Base-by-base conservation (phyloP, 176 grass and related monocot genomes). In the Pontederia paniculata region DNA sequence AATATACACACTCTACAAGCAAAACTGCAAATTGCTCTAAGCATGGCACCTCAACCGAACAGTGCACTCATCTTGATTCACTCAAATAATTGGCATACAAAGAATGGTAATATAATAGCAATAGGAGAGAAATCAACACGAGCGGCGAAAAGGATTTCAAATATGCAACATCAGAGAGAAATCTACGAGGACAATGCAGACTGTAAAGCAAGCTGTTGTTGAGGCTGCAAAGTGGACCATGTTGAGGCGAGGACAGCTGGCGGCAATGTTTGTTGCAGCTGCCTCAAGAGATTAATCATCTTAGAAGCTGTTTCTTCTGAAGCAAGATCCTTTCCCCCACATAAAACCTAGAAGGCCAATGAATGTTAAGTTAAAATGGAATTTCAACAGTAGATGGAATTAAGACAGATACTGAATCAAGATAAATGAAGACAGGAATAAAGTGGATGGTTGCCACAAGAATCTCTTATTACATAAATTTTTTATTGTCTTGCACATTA, bases 181-280 rank as follows among this genome's bases (percentile, higher is more conserved):
- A 62, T 58, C 74, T 74, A 93, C 23, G 83, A 67, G 20, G 87
- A 85, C 19, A 99, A 71, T 17, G 93, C 75, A 31, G 87, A 88
- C 77, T 93, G 94, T 50, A 99, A 73, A 58, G 87, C 52, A 50
- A 79, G 80, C 66, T 88, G 75, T 55, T 93, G 94, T 66, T 93
- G 87, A 14, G 83, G 94, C 80, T 91, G 87, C 69, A 98, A 81
- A 17, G 57, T 84, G 12, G 86, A 93, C 80, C 85, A 99, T 16
- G 80, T 73, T 1, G 83, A 80, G 6, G 82, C 88, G 22, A 94
- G 70, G 54, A 94, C 68, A 71, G 89, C 63, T 5, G 94, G 83
- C 43, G 94, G 94, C 54, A 98, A 46, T 5, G 94, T 98, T 72
- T 84, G 83, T 75, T 84, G 83, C 52, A 98, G 80, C 17, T 72